Percentiles rank a stretch among this genome's conserved stretches.
Evolutionary conservation across 2,329 filamentous ascomycete genomes (phyloP).

Genomic region (Trichoderma aggressivum): DNA sequence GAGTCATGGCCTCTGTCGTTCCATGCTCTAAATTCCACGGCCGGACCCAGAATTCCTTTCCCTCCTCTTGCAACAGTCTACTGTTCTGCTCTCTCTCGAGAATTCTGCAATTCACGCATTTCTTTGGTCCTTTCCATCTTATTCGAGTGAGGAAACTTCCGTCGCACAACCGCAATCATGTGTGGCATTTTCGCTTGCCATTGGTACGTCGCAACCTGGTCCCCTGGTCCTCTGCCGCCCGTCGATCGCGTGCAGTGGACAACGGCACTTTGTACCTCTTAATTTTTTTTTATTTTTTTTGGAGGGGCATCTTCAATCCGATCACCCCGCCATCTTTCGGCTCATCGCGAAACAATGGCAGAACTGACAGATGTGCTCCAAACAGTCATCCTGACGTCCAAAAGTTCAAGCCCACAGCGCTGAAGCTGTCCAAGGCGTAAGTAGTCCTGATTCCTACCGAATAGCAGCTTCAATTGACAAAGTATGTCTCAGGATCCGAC

Average conservation of each 20-base stretch:
- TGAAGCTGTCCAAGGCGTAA: conserved; percentile 92
- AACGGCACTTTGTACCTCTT: background rate
- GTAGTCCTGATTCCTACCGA: conserved; percentile 34
- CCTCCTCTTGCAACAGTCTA: background rate
- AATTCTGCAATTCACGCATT: background rate
- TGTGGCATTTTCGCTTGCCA: conserved; percentile 98
- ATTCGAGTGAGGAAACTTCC: background rate
- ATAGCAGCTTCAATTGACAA: conserved; percentile 16
- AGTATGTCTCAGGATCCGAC: conserved; percentile 66
- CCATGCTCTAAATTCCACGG: conserved; percentile 1
- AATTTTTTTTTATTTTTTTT: conserved; percentile 19
- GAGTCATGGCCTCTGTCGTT: conserved; percentile 19
- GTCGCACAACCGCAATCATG: conserved; percentile 58
- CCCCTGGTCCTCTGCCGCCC: background rate
- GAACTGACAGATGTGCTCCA: conserved; percentile 20
- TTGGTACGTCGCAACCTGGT: conserved; percentile 54
- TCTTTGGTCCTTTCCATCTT: background rate
- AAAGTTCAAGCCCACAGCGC: conserved; percentile 92
- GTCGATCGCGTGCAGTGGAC: background rate
- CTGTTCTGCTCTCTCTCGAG: background rate
- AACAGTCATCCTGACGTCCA: conserved; percentile 83
- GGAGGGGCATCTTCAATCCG: conserved; percentile 28
- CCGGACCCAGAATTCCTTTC: background rate
- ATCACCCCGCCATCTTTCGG: conserved; percentile 31
- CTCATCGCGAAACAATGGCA: conserved; percentile 1